Evolutionary conservation across 2,329 filamentous ascomycete species (phyloP).

Genomic region (Fusarium sp.): DNA sequence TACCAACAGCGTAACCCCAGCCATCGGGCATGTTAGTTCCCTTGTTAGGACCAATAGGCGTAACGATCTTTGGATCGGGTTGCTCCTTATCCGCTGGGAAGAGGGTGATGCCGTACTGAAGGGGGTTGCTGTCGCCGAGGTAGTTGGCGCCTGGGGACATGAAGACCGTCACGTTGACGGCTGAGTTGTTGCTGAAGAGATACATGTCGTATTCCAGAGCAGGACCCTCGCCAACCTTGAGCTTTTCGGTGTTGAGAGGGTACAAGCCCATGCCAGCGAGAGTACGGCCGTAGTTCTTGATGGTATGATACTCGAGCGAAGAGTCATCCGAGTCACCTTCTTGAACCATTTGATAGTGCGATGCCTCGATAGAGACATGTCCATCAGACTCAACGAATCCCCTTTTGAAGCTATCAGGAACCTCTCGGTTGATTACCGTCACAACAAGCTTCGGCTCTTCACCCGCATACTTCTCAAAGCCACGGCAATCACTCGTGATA

Average conservation of each 20-base stretch:
- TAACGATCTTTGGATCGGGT: constrained; percentile 9
- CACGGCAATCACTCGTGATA: constrained; percentile 57
- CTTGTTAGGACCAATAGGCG: constrained; percentile 21
- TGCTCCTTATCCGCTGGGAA: constrained; percentile 49
- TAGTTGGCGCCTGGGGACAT: constrained; percentile 64
- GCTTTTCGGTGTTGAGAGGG: constrained; percentile 60
- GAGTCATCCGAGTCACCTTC: constrained; percentile 42
- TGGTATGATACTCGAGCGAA: constrained; percentile 55
- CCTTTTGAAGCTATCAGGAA: constrained; percentile 60
- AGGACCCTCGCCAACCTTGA: constrained; percentile 59
- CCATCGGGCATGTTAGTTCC: constrained; percentile 27
- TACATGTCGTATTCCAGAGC: constrained; percentile 70
- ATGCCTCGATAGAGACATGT: constrained; percentile 64
- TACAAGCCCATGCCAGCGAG: constrained; percentile 65
- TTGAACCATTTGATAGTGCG: constrained; percentile 58
- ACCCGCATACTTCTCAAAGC: constrained; percentile 52
- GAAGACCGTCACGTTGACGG: constrained; percentile 56
- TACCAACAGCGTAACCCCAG: constrained; percentile 48
- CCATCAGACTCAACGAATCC: constrained; percentile 72
- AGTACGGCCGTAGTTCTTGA: constrained; percentile 66
- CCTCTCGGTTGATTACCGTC: constrained; percentile 59
- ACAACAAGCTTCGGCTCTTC: constrained; percentile 59
- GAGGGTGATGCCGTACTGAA: constrained; percentile 61
- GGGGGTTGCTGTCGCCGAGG: constrained; percentile 57
- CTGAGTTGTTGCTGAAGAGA: constrained; percentile 62